Evolutionary conservation across 352 stramenopile species (phyloP).

Genomic region (Globisporangium nodosum): DNA sequence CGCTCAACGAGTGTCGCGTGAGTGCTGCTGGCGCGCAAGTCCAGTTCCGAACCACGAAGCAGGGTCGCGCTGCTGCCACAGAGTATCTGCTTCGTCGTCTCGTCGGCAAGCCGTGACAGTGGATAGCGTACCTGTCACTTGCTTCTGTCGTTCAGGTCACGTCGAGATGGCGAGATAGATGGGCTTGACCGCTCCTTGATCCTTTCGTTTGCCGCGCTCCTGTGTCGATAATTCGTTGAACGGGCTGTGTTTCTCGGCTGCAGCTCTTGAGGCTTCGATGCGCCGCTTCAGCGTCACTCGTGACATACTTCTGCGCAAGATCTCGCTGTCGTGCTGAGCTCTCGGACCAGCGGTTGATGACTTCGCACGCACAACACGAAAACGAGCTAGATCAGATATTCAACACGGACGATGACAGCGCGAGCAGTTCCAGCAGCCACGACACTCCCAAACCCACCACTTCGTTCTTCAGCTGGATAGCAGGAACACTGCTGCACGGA

Average conservation of each 20-base stretch:
- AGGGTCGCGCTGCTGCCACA: conserved; percentile 49
- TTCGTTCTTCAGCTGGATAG: conserved; percentile 12
- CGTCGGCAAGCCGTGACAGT: conserved; percentile 10
- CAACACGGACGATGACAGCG: background rate
- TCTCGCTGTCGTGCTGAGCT: conserved; percentile 30
- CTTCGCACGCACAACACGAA: background rate
- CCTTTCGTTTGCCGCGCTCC: background rate
- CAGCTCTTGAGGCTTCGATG: conserved; percentile 17
- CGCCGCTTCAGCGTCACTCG: conserved; percentile 49
- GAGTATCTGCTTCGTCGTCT: conserved; percentile 39
- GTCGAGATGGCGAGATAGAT: conserved; percentile 65
- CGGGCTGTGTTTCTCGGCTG: background rate
- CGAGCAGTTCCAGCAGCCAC: too few relatives aligned
- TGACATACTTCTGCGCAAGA: conserved; percentile 56
- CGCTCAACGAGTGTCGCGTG: conserved; percentile 50
- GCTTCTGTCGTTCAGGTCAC: conserved; percentile 14
- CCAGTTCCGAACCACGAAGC: conserved; percentile 50
- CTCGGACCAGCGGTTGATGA: background rate
- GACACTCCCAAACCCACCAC: background rate
- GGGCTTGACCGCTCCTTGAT: conserved; percentile 13
- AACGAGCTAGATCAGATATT: background rate
- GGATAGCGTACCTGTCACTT: background rate
- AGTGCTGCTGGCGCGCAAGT: conserved; percentile 32
- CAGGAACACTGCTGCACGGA: conserved; percentile 14
- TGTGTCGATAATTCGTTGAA: background rate